These are phyloP conservation scores for Coniochaeta sp. DNA, from an alignment of 2,329 filamentous ascomycete genomes.

Conservation along the genomic window DNA sequence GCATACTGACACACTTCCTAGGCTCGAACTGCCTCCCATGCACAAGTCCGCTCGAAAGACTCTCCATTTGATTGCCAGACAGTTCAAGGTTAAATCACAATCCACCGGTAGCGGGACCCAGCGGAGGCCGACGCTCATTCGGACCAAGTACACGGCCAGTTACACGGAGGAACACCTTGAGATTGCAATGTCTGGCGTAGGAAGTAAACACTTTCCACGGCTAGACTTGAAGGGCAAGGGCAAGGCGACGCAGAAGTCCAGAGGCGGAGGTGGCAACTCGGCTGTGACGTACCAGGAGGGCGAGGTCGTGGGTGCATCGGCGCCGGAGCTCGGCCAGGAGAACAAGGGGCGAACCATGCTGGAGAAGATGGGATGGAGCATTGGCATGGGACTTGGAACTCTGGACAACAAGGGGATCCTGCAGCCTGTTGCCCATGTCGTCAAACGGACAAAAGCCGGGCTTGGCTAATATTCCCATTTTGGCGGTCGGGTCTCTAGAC, in stretches of 20 bases:
- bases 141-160: constrained; percentile 58
- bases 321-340: constrained; percentile 73
- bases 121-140: constrained; percentile 71
- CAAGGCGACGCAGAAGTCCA: constrained; percentile 13
- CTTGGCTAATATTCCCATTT: constrained; percentile 53
- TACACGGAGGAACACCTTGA: constrained; percentile 54
- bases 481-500: too few species aligned
- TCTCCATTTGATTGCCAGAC: constrained; percentile 71
- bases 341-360: constrained; percentile 84
- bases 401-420: constrained; percentile 81
- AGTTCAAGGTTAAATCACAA: constrained; percentile 74
- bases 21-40: constrained; percentile 76
- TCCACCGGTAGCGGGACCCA: constrained; percentile 68
- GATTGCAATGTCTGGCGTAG: constrained; percentile 35
- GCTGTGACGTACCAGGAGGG: constrained; percentile 67
- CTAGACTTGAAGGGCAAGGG: constrained; percentile 32
- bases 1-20: constrained; percentile 24
- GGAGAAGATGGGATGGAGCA: constrained; percentile 96
- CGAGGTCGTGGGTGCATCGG: constrained; percentile 78
- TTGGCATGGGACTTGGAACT: constrained; percentile 76
- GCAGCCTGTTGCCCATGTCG: constrained; percentile 76
- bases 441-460: constrained; percentile 81
- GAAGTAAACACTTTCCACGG: constrained; percentile 49
- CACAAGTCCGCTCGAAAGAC: constrained; percentile 68
- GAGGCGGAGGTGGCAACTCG: constrained; percentile 15